phyloP scores from a whole-genome alignment of 192 early-diverging fungal species.

The Haplosporangium gracile region DNA sequence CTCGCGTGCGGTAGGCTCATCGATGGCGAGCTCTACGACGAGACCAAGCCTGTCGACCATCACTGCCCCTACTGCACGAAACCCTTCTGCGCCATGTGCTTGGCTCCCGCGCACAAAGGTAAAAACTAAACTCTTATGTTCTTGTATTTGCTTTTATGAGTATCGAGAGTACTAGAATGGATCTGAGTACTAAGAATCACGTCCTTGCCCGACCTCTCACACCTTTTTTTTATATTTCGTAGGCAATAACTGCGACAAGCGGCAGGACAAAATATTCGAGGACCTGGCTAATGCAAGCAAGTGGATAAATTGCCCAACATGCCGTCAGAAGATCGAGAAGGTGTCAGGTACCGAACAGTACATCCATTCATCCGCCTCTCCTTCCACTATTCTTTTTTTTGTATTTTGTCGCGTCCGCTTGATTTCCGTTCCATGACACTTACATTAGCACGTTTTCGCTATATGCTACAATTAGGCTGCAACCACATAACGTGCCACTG shows the following conservation, averaged over 20 bases:
- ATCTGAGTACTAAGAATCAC: not conserved
- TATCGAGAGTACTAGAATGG: not conserved
- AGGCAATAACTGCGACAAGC: not conserved
- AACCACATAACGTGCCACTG: constrained; percentile 34
- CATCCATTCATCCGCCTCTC: too few species aligned
- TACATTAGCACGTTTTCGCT: not conserved
- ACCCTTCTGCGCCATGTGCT: constrained; percentile 21
- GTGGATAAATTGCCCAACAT: constrained; percentile 23
- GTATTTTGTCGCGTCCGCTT: too few species aligned
- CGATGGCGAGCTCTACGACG: not conserved
- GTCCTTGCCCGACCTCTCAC: not conserved
- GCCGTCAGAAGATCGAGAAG: constrained; percentile 22
- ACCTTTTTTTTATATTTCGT: not conserved
- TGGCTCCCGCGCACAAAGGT: constrained; percentile 11
- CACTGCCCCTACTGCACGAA: constrained; percentile 20
- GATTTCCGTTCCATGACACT: too few species aligned
- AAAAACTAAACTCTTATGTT: not conserved
- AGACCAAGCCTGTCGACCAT: not conserved
- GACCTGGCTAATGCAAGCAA: not conserved
- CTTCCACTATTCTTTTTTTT: too few species aligned
- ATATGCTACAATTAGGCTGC: constrained; percentile 22
- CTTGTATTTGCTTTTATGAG: not conserved
- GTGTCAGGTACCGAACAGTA: not conserved
- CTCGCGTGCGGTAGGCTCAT: not conserved
- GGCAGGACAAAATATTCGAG: not conserved